These are phyloP conservation scores for Glycyrrhiza uralensis DNA, from an alignment of 306 rosid species.

Conservation along the genomic window DNA sequence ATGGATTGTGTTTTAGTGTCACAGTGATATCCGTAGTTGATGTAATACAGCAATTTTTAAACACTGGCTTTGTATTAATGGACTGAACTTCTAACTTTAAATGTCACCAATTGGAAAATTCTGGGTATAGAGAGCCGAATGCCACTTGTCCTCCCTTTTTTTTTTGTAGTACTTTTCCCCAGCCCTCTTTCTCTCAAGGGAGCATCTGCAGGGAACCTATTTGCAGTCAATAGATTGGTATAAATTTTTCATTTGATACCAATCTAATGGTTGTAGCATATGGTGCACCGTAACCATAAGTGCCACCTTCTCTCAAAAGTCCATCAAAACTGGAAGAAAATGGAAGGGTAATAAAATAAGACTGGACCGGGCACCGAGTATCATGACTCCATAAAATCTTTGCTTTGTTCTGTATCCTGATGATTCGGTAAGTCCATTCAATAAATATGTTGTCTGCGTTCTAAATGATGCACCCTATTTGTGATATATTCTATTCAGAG, in stretches of 20 bases:
- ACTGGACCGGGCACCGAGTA: neutral
- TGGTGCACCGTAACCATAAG: too few relatives aligned
- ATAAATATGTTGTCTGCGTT: too few relatives aligned
- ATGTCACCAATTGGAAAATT: neutral
- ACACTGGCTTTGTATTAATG: neutral
- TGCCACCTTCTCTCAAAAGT: neutral
- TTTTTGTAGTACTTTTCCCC: neutral
- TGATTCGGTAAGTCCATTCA: too few relatives aligned
- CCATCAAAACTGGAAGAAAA: neutral
- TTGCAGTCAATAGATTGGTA: too few relatives aligned
- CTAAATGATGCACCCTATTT: neutral
- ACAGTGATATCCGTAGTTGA: neutral
- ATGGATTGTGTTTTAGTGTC: neutral
- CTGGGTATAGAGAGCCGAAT: neutral
- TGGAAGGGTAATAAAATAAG: neutral
- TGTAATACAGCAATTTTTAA: neutral
- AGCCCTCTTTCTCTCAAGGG: neutral
- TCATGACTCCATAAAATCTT: neutral
- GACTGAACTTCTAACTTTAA: neutral
- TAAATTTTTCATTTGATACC: too few relatives aligned
- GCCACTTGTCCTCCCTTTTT: neutral
- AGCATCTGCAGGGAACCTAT: too few relatives aligned
- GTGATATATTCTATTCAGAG: neutral
- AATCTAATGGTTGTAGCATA: too few relatives aligned
- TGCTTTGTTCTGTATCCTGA: neutral